Evolutionary conservation across 169 alveolate species (phyloP).

Genomic region (Plasmodium billcollinsi): DNA sequence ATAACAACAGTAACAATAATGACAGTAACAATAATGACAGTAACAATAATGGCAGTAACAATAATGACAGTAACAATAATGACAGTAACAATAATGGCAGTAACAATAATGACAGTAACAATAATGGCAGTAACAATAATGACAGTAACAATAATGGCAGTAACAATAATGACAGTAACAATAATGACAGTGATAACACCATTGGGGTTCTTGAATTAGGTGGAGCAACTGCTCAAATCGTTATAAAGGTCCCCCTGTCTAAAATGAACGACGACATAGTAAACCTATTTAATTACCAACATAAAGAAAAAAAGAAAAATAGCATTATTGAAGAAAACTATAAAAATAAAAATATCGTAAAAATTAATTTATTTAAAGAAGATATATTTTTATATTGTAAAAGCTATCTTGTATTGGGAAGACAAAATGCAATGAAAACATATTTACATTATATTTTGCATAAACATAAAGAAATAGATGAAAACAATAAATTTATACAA

Average conservation of each 20-base stretch:
- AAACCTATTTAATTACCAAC: conserved; percentile 60
- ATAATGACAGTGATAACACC: conserved; percentile 12
- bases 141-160: background rate
- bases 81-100: background rate
- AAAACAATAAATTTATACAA: conserved; percentile 25
- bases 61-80: conserved; percentile 8
- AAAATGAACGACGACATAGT: conserved; percentile 53
- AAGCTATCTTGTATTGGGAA: conserved; percentile 73
- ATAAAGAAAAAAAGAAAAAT: conserved; percentile 34
- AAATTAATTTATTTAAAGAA: conserved; percentile 32
- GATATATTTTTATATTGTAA: conserved; percentile 72
- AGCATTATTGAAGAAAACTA: conserved; percentile 71
- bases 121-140: background rate
- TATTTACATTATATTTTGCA: conserved; percentile 70
- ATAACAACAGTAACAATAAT: background rate
- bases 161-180: background rate
- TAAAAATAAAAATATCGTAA: conserved; percentile 69
- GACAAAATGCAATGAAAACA: conserved; percentile 74
- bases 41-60: conserved; percentile 2
- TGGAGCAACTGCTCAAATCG: conserved; percentile 78
- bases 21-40: background rate
- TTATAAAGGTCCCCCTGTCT: conserved; percentile 50
- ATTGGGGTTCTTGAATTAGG: conserved; percentile 75
- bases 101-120: background rate
- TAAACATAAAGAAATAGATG: conserved; percentile 19